phyloP scores from a whole-genome alignment of 78 protist genomes.

The Dictyostelium purpureum region DNA sequence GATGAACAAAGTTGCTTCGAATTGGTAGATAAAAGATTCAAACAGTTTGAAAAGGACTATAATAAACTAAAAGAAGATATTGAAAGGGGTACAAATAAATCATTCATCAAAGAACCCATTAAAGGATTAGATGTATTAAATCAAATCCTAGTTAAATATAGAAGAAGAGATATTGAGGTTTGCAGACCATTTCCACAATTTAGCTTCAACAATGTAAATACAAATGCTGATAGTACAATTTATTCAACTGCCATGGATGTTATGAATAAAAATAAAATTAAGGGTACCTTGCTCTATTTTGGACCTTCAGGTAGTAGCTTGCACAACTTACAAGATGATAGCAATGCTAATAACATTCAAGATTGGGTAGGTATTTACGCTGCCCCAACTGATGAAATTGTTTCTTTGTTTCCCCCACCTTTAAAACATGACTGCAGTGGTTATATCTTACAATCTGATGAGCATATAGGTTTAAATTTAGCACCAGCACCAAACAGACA shows the following conservation, averaged over 20 bases:
- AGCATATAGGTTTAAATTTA: conserved; percentile 5
- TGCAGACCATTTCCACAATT: not conserved
- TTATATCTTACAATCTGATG: not conserved
- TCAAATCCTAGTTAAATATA: not conserved
- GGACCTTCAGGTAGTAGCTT: conserved; percentile 36
- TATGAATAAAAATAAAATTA: not conserved
- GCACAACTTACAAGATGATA: not conserved
- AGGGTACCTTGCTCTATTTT: conserved; percentile 20
- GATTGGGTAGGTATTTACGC: conserved; percentile 59
- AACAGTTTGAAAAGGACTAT: not conserved
- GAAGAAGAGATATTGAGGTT: conserved; percentile 21
- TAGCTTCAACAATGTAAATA: not conserved
- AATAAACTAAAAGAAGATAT: not conserved
- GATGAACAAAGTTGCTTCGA: not conserved
- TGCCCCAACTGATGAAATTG: conserved; percentile 37
- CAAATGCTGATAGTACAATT: not conserved
- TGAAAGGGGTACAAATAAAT: not conserved
- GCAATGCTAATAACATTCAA: not conserved
- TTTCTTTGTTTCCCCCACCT: conserved; percentile 52
- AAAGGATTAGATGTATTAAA: not conserved
- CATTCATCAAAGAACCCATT: not conserved
- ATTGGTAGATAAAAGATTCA: not conserved
- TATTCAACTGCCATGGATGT: not conserved
- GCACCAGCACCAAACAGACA: not conserved
- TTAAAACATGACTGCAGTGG: conserved; percentile 1